Conservation (phyloP, 306 rosid genomes). For the Myrica gale region DNA sequence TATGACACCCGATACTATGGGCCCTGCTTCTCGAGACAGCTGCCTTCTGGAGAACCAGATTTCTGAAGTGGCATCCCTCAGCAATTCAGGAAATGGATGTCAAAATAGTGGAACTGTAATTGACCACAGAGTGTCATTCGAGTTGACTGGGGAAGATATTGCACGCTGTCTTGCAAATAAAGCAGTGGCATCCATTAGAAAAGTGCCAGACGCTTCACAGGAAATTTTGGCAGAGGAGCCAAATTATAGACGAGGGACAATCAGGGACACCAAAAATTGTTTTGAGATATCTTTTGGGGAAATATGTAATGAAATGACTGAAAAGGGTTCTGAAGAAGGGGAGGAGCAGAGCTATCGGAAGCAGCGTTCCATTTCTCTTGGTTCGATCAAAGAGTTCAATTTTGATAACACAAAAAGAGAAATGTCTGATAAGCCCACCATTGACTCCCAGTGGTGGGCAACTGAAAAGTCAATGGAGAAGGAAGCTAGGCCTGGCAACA, state of each 20-base stretch:
- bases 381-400: constrained; percentile 79
- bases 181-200: constrained; percentile 43
- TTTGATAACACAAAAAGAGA: constrained; percentile 77
- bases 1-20: constrained; percentile 60
- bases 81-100: constrained; percentile 52
- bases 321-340: constrained; percentile 40
- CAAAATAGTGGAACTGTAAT: constrained; percentile 45
- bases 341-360: constrained; percentile 56
- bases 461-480: constrained; percentile 51
- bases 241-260: constrained; percentile 38
- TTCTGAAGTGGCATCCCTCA: constrained; percentile 52
- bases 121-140: constrained; percentile 90
- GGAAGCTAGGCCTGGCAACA: constrained; percentile 60
- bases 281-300: constrained; percentile 35
- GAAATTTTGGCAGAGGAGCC: constrained; percentile 45
- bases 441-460: constrained; percentile 80
- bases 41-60: constrained; percentile 43
- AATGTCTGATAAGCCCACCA: constrained; percentile 41
- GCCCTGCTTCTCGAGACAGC: constrained; percentile 43
- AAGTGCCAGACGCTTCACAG: constrained; percentile 51
- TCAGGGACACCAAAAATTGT: constrained; percentile 31
- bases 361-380: constrained; percentile 59
- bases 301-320: constrained; percentile 38
- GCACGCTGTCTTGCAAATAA: constrained; percentile 86
- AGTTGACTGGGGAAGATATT: constrained; percentile 90